Percentiles rank a stretch among this genome's conserved stretches.
These are phyloP conservation scores for Nakaseomyces kungkrabaensis DNA, from an alignment of 1,139 yeast species.

Conservation along the genomic window DNA sequence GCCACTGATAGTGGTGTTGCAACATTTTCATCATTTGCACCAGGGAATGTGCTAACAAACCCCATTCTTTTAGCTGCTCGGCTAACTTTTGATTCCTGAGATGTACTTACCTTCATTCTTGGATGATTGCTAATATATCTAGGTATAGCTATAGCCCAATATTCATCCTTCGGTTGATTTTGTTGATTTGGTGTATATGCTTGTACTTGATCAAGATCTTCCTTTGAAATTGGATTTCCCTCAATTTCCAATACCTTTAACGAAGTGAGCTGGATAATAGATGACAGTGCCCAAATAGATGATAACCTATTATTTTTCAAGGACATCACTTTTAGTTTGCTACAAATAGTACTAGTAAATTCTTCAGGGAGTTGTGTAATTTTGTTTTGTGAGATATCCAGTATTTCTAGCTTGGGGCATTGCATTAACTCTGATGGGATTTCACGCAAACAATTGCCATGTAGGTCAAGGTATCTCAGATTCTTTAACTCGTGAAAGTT, in stretches of 20 bases:
- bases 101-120: not conserved
- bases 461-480: constrained; percentile 56
- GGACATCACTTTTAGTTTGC: constrained; percentile 46
- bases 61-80: constrained; percentile 68
- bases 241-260: constrained; percentile 58
- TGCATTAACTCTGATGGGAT: constrained; percentile 43
- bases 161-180: constrained; percentile 20
- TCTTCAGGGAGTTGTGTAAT: constrained; percentile 37
- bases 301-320: constrained; percentile 53
- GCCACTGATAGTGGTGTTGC: not conserved
- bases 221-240: constrained; percentile 55
- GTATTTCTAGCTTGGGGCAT: constrained; percentile 45
- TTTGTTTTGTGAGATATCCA: constrained; percentile 57
- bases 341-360: constrained; percentile 32
- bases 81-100: constrained; percentile 21
- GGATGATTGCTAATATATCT: constrained; percentile 21
- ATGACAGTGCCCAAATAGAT: constrained; percentile 47
- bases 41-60: constrained; percentile 38
- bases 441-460: constrained; percentile 44
- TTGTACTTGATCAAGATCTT: constrained; percentile 48
- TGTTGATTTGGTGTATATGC: constrained; percentile 27
- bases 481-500: constrained; percentile 38
- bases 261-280: constrained; percentile 43
- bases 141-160: constrained; percentile 26
- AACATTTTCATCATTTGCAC: not conserved